Base-by-base conservation (phyloP, 2,329 filamentous ascomycete species). In the Tetracladium maxilliforme region DNA sequence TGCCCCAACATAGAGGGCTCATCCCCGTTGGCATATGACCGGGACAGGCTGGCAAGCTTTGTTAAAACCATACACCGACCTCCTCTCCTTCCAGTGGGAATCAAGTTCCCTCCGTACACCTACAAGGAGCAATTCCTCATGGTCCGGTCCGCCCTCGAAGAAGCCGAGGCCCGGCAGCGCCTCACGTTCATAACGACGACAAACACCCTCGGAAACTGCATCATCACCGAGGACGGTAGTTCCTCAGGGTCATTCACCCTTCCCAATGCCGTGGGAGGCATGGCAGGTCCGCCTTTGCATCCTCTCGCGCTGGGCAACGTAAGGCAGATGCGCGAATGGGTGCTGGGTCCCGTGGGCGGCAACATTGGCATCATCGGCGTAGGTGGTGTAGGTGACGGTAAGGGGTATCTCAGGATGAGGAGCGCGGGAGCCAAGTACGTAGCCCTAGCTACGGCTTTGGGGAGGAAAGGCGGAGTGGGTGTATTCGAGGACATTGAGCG, bases 81-180 rank as follows among this genome's bases (percentile, higher is more conserved):
- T 13, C 31, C 22, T 3, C 27, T 22, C 11, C 16, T 15, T 14
- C 25, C 20, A 3, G 48, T 70, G 1, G 80, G 79, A 1, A 56
- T 86, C 34, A 87, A 87, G 42, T 74, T 70, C 2, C 79, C 80
- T 5, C 80, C 80, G 0, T 86, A 82, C 38, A 86, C 78, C 0
- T 68, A 83, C 40, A 49, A 61, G 1, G 66, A 58, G 1, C 70
- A 86, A 40, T 86, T 76, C 41, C 42, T 52, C 1, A 55, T 52
- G 11, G 47, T 86, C 10, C 44, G 70, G 3, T 33, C 45, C 1
- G 64, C 70, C 0, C 11, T 14, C 10, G 36, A 33, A 4, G 41
- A 38, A 2, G 41, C 35, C 3, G 35, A 36, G 7, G 25, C 31
- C 17, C 6, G 30, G 17, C 6, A 35, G 26, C 60, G 61, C 0